Conservation (phyloP, 208 protist species). For the Leishmania amazonensis region DNA sequence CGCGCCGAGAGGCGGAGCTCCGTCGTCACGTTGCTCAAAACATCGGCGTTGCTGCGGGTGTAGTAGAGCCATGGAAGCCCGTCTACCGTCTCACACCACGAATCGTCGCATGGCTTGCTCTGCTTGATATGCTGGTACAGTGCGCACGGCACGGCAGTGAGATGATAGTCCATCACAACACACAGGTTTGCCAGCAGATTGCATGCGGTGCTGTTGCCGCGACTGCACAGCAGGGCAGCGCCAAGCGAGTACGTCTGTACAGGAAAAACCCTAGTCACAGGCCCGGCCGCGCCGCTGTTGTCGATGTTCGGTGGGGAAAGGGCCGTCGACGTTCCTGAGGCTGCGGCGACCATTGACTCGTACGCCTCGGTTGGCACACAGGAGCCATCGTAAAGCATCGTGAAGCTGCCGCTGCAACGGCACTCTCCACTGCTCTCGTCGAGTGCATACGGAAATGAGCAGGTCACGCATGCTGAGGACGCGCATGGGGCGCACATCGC, state of each 20-base stretch:
- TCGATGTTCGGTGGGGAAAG: conserved; percentile 51
- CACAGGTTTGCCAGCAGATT: conserved; percentile 79
- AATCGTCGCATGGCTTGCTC: conserved; percentile 24
- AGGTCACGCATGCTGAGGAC: conserved; percentile 30
- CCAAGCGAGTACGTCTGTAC: conserved; percentile 38
- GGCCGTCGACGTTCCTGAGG: conserved; percentile 17
- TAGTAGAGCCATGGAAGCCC: conserved; percentile 75
- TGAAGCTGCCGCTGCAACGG: conserved; percentile 47
- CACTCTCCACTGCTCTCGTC: conserved; percentile 15
- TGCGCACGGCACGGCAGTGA: conserved; percentile 48
- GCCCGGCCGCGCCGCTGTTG: conserved; percentile 31
- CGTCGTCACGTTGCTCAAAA: conserved; percentile 24
- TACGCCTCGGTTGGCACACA: conserved; percentile 47
- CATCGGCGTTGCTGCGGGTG: conserved; percentile 38
- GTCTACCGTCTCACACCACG: conserved; percentile 29
- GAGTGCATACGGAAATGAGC: conserved; percentile 42
- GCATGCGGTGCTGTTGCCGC: conserved; percentile 56
- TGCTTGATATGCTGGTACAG: conserved; percentile 54
- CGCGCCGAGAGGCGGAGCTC: conserved; percentile 13
- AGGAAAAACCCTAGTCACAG: conserved; percentile 16
- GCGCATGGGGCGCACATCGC: conserved; percentile 55
- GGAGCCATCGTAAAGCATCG: conserved; percentile 54
- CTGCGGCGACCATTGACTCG: conserved; percentile 20
- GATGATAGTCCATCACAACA: conserved; percentile 64
- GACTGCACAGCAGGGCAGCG: conserved; percentile 48